Base-by-base conservation (phyloP, 2,329 filamentous ascomycete species). In the Elsinoe fawcettii region DNA sequence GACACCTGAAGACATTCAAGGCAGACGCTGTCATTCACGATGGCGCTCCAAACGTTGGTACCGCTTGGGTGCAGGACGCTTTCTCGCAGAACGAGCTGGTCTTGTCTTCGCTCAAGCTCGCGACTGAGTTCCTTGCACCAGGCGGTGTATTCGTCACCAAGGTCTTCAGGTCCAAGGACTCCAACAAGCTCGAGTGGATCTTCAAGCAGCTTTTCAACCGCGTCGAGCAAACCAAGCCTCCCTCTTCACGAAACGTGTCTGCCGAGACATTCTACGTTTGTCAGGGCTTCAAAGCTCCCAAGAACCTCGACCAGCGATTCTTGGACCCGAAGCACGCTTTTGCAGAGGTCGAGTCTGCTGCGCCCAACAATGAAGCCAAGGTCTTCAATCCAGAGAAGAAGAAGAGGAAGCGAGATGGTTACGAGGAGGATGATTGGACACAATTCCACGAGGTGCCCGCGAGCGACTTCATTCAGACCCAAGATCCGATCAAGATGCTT, bases 241-340 rank as follows among this genome's bases (percentile, higher is more conserved):
- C 93, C 0, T 95, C 90, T 0, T 96, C 90, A 7, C 82, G 93
- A 77, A 96, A 95, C 67, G 92, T 99, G 55, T 96, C 90, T 6
- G 93, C 93, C 63, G 93, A 99, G 77, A 97, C 97, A 39, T 99
- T 99, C 76, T 92, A 97, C 62, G 93, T 99, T 32, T 97, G 92
- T 74, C 84, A 86, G 63, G 93, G 92, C 18, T 99, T 84, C 78
- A 97, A 96, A 74, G 92, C 92, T 0, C 93, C 93, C 2, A 97
- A 96, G 74, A 82, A 84, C 62, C 83, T 99, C 59, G 93, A 99
- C 67, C 90, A 92, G 8, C 88, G 88, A 63, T 95, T 99, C 70
- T 78, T 99, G 55, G 93, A 99, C 67, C 84, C 93, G 5, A 84
- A 84, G 63, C 83, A 87, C 58, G 93, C 97, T 27, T 99, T 99